phyloP scores from a whole-genome alignment of 345 rosid genomes.

The Ceriops tagal region DNA sequence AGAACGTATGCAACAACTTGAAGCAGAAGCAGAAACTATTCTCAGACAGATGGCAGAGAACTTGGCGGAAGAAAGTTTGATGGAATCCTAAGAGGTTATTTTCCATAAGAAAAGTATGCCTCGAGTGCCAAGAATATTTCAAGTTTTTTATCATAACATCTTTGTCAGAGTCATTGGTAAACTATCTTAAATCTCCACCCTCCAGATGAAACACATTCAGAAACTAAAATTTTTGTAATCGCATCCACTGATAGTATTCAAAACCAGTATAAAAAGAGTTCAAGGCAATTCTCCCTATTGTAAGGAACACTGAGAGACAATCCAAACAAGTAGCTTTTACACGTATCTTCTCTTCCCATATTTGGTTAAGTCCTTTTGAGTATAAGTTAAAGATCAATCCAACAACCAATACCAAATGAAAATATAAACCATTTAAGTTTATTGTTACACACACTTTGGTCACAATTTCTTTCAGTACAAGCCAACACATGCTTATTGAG shows the following conservation, averaged over 20 bases:
- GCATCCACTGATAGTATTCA: neutral
- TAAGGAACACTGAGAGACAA: no score
- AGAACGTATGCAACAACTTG: slow-evolving; percentile 38
- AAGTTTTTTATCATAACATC: no score
- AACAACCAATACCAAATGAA: no score
- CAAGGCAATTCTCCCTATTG: no score
- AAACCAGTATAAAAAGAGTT: no score
- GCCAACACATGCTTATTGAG: neutral
- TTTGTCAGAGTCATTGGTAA: neutral
- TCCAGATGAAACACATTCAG: neutral
- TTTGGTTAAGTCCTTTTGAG: no score
- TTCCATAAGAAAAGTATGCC: no score
- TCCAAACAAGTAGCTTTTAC: no score
- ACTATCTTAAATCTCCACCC: neutral
- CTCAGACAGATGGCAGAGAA: slow-evolving; percentile 28
- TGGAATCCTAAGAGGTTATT: neutral
- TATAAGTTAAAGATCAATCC: no score
- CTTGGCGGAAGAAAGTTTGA: slow-evolving; percentile 18
- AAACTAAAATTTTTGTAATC: neutral
- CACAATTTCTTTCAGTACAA: neutral
- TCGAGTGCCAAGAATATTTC: neutral
- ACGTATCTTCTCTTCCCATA: no score
- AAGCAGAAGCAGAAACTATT: slow-evolving; percentile 39
- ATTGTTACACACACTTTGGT: neutral
- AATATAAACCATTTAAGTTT: no score